Evolutionary conservation across 1,284 basidiomycete genomes (phyloP), one percentile per base, ranked within the genome.

Genomic region (Fomes fomentarius): DNA sequence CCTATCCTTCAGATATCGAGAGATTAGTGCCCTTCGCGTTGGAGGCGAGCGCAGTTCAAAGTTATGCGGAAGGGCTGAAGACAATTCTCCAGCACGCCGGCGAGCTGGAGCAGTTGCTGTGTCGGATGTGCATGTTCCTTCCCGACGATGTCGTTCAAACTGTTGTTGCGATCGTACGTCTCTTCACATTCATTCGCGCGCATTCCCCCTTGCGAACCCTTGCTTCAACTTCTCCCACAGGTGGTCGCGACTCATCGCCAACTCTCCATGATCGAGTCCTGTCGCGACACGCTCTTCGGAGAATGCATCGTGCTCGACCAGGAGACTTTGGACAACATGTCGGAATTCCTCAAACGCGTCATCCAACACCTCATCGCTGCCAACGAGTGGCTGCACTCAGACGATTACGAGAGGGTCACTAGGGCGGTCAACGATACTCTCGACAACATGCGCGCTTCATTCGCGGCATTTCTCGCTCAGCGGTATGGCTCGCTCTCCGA

Each of bases 81-180:
- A 19, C 15, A 8, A 17, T 61, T 34, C 34, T 43, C 4, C 21
- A 15, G 44, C 43, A 56, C 33, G 59, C 56, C 28, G 56, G 51
- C 56, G 46, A 39, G 51, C 46, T 61, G 25, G 53, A 57, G 44
- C 47, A 49, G 45, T 14, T 38, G 25, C 33, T 54, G 8, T 41
- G 33, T 15, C 28, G 24, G 28, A 44, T 56, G 37, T 49, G 46
- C 10, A 30, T 39, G 44, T 56, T 47, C 31, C 37, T 56, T 3
- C 54, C 53, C 8, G 41, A 33, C 11, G 11, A 49, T n/a, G 34
- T 43, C n/a, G 35, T 53, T 4, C 39, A 38, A 24, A 25, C 25
- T 11, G 54, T 58, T 14, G 48, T 54, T 17, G 59, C 56, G 1
- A 58, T 57, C 14, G 59, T 61, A 21, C 22, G 59, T 58, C 9